Conservation (phyloP, 2,329 filamentous ascomycete genomes). For the Cyclaneusma minus region DNA sequence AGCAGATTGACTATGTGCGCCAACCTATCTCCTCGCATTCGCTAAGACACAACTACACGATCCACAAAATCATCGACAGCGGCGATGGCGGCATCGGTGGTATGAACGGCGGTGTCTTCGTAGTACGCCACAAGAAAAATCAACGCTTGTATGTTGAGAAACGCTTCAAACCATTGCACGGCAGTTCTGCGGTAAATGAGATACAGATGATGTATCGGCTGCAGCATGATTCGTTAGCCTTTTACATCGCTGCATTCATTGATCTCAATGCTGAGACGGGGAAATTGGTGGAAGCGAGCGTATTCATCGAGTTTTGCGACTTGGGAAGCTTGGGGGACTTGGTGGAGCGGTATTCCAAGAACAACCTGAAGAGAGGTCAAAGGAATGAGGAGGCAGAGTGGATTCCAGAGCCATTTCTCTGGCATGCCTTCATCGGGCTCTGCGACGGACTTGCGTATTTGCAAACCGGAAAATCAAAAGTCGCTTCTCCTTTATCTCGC, state of each 20-base stretch:
- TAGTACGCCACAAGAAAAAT: constrained; percentile 9
- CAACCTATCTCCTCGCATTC: no score
- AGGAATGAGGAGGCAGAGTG: no score
- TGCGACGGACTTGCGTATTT: constrained; percentile 14
- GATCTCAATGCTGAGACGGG: background rate
- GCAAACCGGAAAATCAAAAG: constrained; percentile 6
- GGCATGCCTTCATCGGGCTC: constrained; percentile 14
- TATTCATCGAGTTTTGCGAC: constrained; percentile 17
- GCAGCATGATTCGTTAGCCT: constrained; percentile 9
- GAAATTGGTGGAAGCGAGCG: constrained; percentile 7
- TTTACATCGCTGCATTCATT: constrained; percentile 11
- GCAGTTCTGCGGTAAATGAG: constrained; percentile 6
- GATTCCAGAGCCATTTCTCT: constrained; percentile 13
- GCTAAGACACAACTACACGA: constrained; percentile 9
- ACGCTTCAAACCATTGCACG: constrained; percentile 5
- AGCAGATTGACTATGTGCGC: no score
- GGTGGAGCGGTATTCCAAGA: constrained; percentile 7
- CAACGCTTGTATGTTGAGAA: constrained; percentile 9
- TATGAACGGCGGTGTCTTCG: constrained; percentile 15
- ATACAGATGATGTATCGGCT: constrained; percentile 10
- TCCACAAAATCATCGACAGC: constrained; percentile 11
- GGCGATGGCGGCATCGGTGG: constrained; percentile 10
- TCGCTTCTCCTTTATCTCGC: constrained; percentile 4
- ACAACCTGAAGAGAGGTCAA: background rate
- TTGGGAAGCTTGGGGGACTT: constrained; percentile 12